Conservation (phyloP, 106 monocot genomes). For the Dendrobium nobile region DNA sequence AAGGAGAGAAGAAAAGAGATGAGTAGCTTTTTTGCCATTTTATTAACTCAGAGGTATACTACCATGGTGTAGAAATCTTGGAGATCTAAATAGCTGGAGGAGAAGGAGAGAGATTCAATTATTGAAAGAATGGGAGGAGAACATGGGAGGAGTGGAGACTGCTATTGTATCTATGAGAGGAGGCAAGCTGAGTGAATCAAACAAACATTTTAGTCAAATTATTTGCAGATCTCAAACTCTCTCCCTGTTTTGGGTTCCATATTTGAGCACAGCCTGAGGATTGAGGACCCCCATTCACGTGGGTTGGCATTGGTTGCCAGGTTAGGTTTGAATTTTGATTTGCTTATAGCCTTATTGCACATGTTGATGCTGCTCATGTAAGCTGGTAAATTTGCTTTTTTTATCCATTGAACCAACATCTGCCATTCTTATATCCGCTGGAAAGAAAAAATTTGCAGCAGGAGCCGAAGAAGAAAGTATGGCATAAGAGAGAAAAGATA, state of each 20-base stretch:
- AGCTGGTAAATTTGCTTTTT: background rate
- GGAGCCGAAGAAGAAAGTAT: too few species aligned
- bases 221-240: background rate
- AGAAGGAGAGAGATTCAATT: constrained; percentile 7
- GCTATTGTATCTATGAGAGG: constrained; percentile 12
- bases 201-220: background rate
- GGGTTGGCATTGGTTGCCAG: background rate
- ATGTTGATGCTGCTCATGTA: background rate
- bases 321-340: background rate
- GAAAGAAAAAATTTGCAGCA: too few species aligned
- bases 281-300: constrained; percentile 1
- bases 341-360: background rate
- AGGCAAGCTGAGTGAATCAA: constrained; percentile 6
- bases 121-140: constrained; percentile 18
- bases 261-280: background rate
- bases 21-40: constrained; percentile 10
- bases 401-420: too few species aligned
- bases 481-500: too few species aligned
- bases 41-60: background rate
- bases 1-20: background rate
- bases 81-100: constrained; percentile 3
- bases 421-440: too few species aligned
- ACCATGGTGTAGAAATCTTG: background rate
- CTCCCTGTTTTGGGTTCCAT: background rate
- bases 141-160: background rate